Conservation (phyloP, 148 eudicot species). For the Hydrangea macrophylla region DNA sequence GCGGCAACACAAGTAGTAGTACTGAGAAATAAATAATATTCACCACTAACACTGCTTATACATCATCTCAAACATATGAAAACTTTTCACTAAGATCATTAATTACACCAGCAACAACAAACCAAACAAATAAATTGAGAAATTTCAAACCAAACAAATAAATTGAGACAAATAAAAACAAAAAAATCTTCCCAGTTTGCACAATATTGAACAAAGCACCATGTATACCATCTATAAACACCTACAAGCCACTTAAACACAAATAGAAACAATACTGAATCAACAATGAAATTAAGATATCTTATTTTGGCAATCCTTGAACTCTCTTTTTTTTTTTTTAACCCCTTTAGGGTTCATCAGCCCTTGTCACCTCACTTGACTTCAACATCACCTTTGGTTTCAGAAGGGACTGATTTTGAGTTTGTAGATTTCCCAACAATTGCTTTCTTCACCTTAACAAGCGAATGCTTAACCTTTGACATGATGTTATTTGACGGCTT, state of each 20-base stretch:
- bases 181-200: background rate
- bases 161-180: slow-evolving; percentile 3
- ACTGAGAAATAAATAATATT: background rate
- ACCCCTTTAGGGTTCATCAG: background rate
- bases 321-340: background rate
- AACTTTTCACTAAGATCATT: slow-evolving; percentile 7
- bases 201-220: slow-evolving; percentile 14
- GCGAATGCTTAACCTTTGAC: slow-evolving; percentile 75
- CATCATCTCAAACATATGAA: slow-evolving; percentile 2
- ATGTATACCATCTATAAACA: slow-evolving; percentile 4
- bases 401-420: slow-evolving; percentile 52
- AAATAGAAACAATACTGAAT: slow-evolving; percentile 10
- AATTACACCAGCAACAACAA: slow-evolving; percentile 19
- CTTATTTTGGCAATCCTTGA: background rate
- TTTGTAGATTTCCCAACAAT: slow-evolving; percentile 78
- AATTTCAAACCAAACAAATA: slow-evolving; percentile 13
- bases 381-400: slow-evolving; percentile 49
- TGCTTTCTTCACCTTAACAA: slow-evolving; percentile 87
- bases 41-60: slow-evolving; percentile 11
- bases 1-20: background rate
- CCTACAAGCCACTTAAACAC: slow-evolving; percentile 8
- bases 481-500: slow-evolving; percentile 63
- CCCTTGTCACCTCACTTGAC: slow-evolving; percentile 23
- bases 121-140: slow-evolving; percentile 12
- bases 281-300: slow-evolving; percentile 8